These are phyloP conservation scores for Linnemannia schmuckeri DNA, from an alignment of 192 early-diverging fungal species.

Conservation along the genomic window DNA sequence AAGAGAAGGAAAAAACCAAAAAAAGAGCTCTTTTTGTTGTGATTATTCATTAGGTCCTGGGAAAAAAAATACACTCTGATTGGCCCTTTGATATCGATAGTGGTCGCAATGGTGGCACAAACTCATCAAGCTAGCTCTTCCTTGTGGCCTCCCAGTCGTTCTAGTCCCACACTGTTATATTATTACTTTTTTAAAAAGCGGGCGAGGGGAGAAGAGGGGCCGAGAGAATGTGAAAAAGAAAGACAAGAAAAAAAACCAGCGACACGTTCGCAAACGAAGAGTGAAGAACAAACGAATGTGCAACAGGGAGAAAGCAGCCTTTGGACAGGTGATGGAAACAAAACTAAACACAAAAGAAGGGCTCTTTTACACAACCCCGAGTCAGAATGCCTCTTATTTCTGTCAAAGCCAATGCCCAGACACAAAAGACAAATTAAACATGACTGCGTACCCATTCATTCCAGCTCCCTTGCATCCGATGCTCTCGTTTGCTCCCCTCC, in stretches of 20 bases:
- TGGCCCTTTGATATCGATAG: neutral
- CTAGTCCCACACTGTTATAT: neutral
- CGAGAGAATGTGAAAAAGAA: neutral
- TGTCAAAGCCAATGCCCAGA: neutral
- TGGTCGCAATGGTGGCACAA: neutral
- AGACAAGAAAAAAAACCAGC: neutral
- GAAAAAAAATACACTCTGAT: slow-evolving; percentile 20
- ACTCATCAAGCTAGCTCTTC: neutral
- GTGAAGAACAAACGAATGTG: neutral
- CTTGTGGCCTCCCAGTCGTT: neutral
- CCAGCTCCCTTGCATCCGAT: slow-evolving; percentile 7
- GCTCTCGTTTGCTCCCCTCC: neutral
- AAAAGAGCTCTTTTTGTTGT: neutral
- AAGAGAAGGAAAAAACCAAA: neutral
- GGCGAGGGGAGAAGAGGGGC: neutral
- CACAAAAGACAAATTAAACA: neutral
- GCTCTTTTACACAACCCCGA: neutral
- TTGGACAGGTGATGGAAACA: neutral
- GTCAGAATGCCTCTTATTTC: neutral
- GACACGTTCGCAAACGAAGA: neutral
- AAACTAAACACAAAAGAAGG: neutral
- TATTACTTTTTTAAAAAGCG: neutral
- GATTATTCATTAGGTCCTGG: neutral
- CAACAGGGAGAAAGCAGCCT: neutral
- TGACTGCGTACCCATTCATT: neutral